Percentiles rank a stretch among this genome's conserved stretches.
Conservation (phyloP, 345 rosid species). For the Moricandia moricandioides region DNA sequence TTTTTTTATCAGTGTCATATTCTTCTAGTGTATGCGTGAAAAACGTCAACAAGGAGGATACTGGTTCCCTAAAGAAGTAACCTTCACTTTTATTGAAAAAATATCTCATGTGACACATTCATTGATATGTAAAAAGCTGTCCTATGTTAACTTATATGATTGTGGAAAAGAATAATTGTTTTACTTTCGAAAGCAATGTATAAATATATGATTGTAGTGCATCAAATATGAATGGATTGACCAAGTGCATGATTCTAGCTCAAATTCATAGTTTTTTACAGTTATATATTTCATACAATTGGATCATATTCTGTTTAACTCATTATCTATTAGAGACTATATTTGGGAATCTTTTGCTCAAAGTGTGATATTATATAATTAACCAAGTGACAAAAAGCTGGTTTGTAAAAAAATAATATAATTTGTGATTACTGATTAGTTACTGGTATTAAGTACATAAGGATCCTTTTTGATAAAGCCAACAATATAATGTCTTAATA, state of each 20-base stretch:
- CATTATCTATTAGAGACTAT: background rate
- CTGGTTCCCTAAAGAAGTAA: slow-evolving; percentile 40
- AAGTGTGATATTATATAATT: background rate
- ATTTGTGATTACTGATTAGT: background rate
- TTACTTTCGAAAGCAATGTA: slow-evolving; percentile 17
- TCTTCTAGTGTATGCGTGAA: background rate
- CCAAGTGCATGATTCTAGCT: background rate
- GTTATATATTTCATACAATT: background rate
- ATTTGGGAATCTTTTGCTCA: background rate
- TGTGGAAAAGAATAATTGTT: slow-evolving; percentile 12
- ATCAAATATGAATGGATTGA: slow-evolving; percentile 8
- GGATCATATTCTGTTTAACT: background rate
- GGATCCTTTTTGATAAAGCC: background rate
- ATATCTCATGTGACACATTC: slow-evolving; percentile 29
- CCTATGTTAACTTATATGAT: slow-evolving; percentile 12
- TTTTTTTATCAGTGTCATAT: background rate
- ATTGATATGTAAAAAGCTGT: slow-evolving; percentile 29
- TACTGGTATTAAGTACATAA: background rate
- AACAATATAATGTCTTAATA: background rate
- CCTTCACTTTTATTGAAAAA: slow-evolving; percentile 25
- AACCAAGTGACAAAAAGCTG: background rate
- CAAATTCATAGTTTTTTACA: background rate
- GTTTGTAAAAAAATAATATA: background rate
- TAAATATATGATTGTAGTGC: background rate
- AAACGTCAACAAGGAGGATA: slow-evolving; percentile 32